Percentiles rank a stretch among this genome's conserved stretches.
Conservation (phyloP, 306 rosid species). For the Malus orientalis region DNA sequence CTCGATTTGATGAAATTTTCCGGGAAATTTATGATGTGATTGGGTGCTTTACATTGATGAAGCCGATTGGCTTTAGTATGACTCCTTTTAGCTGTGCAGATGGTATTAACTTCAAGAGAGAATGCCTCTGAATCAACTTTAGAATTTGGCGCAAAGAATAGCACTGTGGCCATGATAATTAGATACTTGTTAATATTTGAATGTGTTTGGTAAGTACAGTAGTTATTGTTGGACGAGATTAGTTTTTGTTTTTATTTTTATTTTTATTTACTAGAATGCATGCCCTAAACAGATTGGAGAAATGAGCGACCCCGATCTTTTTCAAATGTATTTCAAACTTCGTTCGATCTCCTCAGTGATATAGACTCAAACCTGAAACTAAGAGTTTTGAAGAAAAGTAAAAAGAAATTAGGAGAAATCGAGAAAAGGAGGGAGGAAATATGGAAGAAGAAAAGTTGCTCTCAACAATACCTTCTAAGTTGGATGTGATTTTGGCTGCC, state of each 20-base stretch:
- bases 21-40: not conserved
- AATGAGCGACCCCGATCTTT: not conserved
- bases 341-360: not conserved
- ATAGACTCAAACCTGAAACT: not conserved
- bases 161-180: not conserved
- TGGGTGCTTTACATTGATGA: not conserved
- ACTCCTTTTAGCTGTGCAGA: not conserved
- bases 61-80: not conserved
- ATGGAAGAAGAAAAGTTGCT: not conserved
- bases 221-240: not conserved
- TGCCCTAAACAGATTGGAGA: not conserved
- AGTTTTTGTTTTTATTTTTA: not conserved
- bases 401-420: not conserved
- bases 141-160: not conserved
- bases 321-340: not conserved
- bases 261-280: not conserved
- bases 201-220: not conserved
- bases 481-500: no score
- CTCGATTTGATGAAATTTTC: not conserved
- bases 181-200: not conserved
- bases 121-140: not conserved
- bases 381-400: not conserved
- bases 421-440: not conserved
- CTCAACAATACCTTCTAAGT: not conserved
- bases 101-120: not conserved